Evolutionary conservation across 2,329 filamentous ascomycete genomes (phyloP).

Genomic region (Aspergillus pseudotamarii): DNA sequence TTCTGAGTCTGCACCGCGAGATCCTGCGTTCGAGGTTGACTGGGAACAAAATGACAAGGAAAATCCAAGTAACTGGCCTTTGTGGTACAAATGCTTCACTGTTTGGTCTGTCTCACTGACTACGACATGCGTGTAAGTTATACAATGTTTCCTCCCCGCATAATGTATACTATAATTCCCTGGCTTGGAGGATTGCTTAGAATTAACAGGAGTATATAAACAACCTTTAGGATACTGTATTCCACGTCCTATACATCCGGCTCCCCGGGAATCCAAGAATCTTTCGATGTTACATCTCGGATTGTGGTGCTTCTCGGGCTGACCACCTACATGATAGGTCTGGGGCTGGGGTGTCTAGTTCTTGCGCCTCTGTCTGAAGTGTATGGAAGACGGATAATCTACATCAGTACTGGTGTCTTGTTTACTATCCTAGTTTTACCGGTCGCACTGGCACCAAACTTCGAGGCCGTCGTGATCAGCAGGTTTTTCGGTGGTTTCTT

Average conservation of each 20-base stretch:
- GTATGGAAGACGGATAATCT: slow-evolving; percentile 51
- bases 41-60: slow-evolving; percentile 17
- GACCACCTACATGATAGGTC: slow-evolving; percentile 72
- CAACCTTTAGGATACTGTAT: slow-evolving; percentile 57
- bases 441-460: slow-evolving; percentile 58
- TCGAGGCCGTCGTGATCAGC: slow-evolving; percentile 19
- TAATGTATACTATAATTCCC: not conserved
- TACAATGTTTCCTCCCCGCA: too few relatives aligned
- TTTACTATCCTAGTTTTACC: slow-evolving; percentile 69
- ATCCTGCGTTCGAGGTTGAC: slow-evolving; percentile 20
- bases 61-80: slow-evolving; percentile 20
- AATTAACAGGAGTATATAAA: not conserved
- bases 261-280: slow-evolving; percentile 65
- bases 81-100: slow-evolving; percentile 25
- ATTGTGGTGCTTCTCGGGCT: slow-evolving; percentile 68
- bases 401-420: slow-evolving; percentile 61
- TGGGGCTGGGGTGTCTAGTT: slow-evolving; percentile 67
- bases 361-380: slow-evolving; percentile 62
- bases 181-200: not conserved
- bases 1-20: not conserved
- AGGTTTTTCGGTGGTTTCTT: slow-evolving; percentile 49
- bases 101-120: slow-evolving; percentile 23
- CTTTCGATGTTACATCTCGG: slow-evolving; percentile 60
- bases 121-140: slow-evolving; percentile 20
- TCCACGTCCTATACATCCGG: slow-evolving; percentile 72